A percentile compares a stretch with the other conserved stretches of the same genome.
Conservation (phyloP, 208 protist genomes). For the Trypanosoma conorhini region DNA sequence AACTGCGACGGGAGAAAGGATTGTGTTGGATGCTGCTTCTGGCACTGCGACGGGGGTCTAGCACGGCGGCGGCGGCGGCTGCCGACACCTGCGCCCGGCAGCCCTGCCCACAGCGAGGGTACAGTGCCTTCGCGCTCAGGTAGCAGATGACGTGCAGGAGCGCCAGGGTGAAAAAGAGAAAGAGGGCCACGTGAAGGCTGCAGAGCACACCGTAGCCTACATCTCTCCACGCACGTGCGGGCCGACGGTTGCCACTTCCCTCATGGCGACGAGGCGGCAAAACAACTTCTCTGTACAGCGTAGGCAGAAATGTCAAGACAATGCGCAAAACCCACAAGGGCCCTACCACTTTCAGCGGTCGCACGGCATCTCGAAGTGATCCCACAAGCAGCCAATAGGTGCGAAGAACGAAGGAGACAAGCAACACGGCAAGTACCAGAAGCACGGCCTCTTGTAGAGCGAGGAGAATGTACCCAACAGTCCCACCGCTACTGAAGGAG, state of each 20-base stretch:
- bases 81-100: no score
- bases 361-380: slow-evolving; percentile 30
- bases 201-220: slow-evolving; percentile 40
- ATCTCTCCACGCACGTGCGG: slow-evolving; percentile 39
- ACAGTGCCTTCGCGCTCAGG: slow-evolving; percentile 48
- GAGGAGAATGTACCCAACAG: slow-evolving; percentile 39
- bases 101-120: no score
- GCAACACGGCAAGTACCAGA: slow-evolving; percentile 30
- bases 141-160: slow-evolving; percentile 39
- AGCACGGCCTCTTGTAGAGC: slow-evolving; percentile 48
- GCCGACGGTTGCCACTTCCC: not conserved
- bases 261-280: slow-evolving; percentile 15
- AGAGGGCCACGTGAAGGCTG: slow-evolving; percentile 41
- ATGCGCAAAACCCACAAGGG: slow-evolving; percentile 39
- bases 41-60: no score
- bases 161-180: slow-evolving; percentile 33
- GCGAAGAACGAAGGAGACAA: slow-evolving; percentile 30
- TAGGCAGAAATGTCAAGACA: slow-evolving; percentile 48
- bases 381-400: slow-evolving; percentile 46
- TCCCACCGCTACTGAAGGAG: slow-evolving; percentile 22
- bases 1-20: no score
- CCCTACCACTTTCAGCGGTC: slow-evolving; percentile 17
- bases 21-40: no score
- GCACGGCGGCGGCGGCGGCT: no score
- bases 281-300: slow-evolving; percentile 48